Base-by-base conservation (phyloP, 768 basidiomycete genomes). In the Calvatia gigantea region DNA sequence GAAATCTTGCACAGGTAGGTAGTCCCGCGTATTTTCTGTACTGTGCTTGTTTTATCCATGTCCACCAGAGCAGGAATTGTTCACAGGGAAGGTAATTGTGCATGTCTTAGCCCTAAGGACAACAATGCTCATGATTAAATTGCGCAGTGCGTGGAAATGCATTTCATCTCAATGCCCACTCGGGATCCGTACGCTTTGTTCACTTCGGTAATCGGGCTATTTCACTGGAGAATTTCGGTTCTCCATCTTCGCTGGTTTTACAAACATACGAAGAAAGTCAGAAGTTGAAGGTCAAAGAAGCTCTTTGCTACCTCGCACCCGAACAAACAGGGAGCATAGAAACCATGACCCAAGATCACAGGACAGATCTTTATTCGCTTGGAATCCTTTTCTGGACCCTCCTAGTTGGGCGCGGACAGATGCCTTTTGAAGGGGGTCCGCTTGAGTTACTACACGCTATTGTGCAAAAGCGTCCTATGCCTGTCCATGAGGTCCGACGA, bases 281-380 rank as follows among this genome's bases (percentile, higher is more conserved):
- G 66, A 85, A 85, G 64, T 70, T 81, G 57, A 87, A 84, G 67
- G 83, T 87, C 46, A 89, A 87, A 68, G 87, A 89, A 69, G 86
- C 85, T 1, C 69, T 89, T 4, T 87, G 84, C 65, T 90, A 87
- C 62, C 77, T 89, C 31, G 85, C 86, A 5, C 88, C 88, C 14
- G 87, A 89, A 64, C 87, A 90, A 67, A 88, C 86, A 0, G 86
- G 86, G 7, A 83, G 85, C 61, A 83, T 83, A 58, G 86, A 87
- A 65, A 85, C 84, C 4, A 82, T 83, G 67, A 76, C 80, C 2
- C 86, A 87, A 61, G 87, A 90, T 63, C 85, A 87, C 60, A 68
- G 86, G 56, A 87, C 88, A 11, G 88, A 90, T 67, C 68, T 90
- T 27, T 89, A 90, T 65, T 85, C 86, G 0, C 74, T 89, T 6